Percentiles rank a stretch among this genome's conserved stretches.
These are phyloP conservation scores for Gentiana macrophylla DNA, from an alignment of 257 asterid species.

Conservation along the genomic window DNA sequence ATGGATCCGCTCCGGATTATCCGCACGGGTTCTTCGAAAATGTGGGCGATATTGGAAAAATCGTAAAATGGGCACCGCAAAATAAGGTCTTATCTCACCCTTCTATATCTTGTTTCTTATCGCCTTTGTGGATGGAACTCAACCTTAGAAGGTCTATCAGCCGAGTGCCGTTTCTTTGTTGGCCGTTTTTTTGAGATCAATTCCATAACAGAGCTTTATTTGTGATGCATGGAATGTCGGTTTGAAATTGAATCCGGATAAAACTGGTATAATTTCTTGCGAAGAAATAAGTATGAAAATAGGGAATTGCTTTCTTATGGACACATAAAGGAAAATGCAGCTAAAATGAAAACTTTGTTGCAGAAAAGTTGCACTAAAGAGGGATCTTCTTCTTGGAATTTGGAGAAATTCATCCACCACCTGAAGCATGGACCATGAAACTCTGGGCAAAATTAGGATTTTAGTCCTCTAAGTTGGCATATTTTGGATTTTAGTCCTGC, in stretches of 20 bases:
- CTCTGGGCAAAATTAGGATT: too few species aligned
- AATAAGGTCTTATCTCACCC: conserved; percentile 29
- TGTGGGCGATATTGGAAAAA: conserved; percentile 17
- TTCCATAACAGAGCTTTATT: conserved; percentile 23
- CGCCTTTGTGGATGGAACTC: conserved; percentile 47
- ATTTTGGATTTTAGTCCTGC: too few species aligned
- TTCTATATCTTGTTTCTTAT: conserved; percentile 24
- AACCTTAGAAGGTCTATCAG: conserved; percentile 20
- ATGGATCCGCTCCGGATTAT: conserved; percentile 16
- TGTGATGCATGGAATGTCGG: conserved; percentile 36
- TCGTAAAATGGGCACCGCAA: conserved; percentile 37
- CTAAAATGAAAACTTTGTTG: conserved; percentile 18
- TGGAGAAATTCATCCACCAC: conserved; percentile 12
- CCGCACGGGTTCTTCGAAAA: conserved; percentile 29
- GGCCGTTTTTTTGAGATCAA: conserved; percentile 38
- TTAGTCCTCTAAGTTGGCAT: too few species aligned
- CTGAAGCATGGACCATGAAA: not conserved
- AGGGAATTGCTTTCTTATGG: conserved; percentile 8
- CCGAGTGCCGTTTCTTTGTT: conserved; percentile 34
- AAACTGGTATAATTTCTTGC: conserved; percentile 24
- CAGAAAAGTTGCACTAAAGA: conserved; percentile 16
- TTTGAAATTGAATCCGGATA: conserved; percentile 18
- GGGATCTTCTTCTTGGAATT: conserved; percentile 31
- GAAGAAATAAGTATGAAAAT: conserved; percentile 29
- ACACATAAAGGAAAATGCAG: conserved; percentile 23